Percentiles rank a stretch among this genome's conserved stretches.
These are phyloP conservation scores for Leccinum ponderosum DNA, from an alignment of 1,284 basidiomycete genomes.

Conservation along the genomic window DNA sequence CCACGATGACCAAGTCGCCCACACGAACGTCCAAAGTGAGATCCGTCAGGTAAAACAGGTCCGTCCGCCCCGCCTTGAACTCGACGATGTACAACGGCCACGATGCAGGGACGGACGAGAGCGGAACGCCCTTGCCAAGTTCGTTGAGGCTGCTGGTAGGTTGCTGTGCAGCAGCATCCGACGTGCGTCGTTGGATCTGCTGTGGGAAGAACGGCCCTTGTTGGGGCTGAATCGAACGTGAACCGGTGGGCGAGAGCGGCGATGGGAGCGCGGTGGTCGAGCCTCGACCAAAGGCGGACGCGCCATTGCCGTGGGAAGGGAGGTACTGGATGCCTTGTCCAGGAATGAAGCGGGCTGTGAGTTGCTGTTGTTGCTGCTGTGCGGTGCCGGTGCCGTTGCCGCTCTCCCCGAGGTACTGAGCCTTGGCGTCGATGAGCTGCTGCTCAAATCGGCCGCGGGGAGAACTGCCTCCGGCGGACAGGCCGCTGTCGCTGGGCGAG, in stretches of 20 bases:
- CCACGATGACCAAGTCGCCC: constrained; percentile 94
- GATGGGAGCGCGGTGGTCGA: constrained; percentile 31
- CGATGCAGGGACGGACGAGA: constrained; percentile 77
- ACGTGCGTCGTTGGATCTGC: constrained; percentile 48
- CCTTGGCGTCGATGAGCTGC: constrained; percentile 40
- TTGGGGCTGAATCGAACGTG: constrained; percentile 43
- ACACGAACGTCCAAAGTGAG: constrained; percentile 64
- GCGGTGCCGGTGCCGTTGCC: constrained; percentile 23
- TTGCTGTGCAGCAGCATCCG: constrained; percentile 48
- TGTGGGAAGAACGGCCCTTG: constrained; percentile 35
- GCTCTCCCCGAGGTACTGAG: constrained; percentile 33
- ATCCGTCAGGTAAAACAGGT: constrained; percentile 88
- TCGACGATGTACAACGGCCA: constrained; percentile 96
- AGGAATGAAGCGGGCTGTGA: constrained; percentile 60
- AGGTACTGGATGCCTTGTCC: constrained; percentile 66
- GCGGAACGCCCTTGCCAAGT: constrained; percentile 87
- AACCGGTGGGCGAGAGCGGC: constrained; percentile 47
- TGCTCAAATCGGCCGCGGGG: constrained; percentile 42
- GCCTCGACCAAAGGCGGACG: constrained; percentile 34
- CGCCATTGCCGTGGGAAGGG: constrained; percentile 38
- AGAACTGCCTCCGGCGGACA: constrained; percentile 44
- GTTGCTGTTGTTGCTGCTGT: constrained; percentile 34
- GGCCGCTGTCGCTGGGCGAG: constrained; percentile 59
- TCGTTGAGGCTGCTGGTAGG: constrained; percentile 45
- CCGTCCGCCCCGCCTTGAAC: constrained; percentile 96